Base-by-base conservation (phyloP, 2,329 filamentous ascomycete genomes). In the Graphilbum fragrans region DNA sequence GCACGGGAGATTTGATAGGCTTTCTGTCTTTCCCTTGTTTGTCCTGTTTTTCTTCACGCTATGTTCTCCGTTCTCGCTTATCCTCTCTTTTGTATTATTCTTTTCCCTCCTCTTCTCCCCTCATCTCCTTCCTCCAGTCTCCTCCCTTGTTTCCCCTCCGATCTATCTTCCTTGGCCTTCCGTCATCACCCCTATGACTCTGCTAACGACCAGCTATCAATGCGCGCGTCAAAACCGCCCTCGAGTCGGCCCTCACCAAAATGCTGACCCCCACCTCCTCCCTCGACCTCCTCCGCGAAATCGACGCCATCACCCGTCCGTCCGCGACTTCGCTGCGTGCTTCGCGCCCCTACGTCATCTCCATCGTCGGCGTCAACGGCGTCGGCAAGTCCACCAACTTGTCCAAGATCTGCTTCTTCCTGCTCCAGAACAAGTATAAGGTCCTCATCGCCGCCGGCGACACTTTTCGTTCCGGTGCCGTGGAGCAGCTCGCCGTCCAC, bases 301-400 rank as follows among this genome's bases (percentile, higher is more conserved):
- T 98, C 52, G 80, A 90, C 55, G 74, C 80, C 35, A 77, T 93
- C 47, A 81, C 78, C 7, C 69, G 75, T 11, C 80, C 85, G 1
- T 65, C 80, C 0, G 68, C 66, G 19, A 74, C 78, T 3, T 79
- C 78, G 23, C 69, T 79, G 46, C 66, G 74, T 50, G 70, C 72
- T 45, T 62, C 73, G 18, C 81, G 92, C 4, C 92, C 92, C 35
- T 98, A 96, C 58, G 90, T 96, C 54, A 93, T 98, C 58, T 95
- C 87, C 43, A 94, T 98, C 47, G 92, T 98, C 35, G 92, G 92
- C 47, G 92, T 98, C 57, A 98, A 98, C 59, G 92, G 92, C 41
- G 92, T 98, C 31, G 92, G 92, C 56, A 98, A 98, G 66, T 95
- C 88, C 16, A 98, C 92, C 40, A 96, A 95, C 58, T 71, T 98